Conservation (phyloP, 164 flowering plant species). For the Malania oleifera region DNA sequence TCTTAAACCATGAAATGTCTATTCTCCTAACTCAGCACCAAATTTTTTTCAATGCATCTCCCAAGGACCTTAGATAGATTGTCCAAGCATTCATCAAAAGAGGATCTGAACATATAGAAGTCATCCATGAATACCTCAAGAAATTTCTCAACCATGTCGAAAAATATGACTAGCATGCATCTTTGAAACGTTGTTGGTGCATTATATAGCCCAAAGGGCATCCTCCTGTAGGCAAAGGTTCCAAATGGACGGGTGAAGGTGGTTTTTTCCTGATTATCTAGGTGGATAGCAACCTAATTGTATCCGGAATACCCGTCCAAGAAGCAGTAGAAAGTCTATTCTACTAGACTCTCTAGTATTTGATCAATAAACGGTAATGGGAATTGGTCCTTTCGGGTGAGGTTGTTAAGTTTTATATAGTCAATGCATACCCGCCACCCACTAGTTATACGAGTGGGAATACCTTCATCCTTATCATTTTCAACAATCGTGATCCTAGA, state of each 20-base stretch:
- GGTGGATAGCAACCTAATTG: background rate
- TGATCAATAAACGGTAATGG: slow-evolving; percentile 6
- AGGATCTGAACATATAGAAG: background rate
- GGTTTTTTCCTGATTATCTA: slow-evolving; percentile 8
- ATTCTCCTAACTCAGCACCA: slow-evolving; percentile 6
- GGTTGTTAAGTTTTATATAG: slow-evolving; percentile 6
- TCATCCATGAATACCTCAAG: slow-evolving; percentile 13
- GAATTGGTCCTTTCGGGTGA: slow-evolving; percentile 10
- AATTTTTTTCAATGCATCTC: background rate
- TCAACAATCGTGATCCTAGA: background rate
- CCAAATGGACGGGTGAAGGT: slow-evolving; percentile 7
- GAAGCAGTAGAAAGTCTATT: background rate
- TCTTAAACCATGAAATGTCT: too few species aligned
- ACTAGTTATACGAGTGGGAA: background rate
- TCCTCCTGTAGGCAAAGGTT: slow-evolving; percentile 7
- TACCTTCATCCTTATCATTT: background rate
- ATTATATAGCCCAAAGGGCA: slow-evolving; percentile 11
- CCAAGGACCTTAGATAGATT: background rate
- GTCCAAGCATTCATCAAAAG: slow-evolving; percentile 1
- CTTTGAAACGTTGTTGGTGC: slow-evolving; percentile 9
- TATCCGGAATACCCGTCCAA: slow-evolving; percentile 8
- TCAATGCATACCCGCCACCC: slow-evolving; percentile 12
- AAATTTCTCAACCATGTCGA: background rate
- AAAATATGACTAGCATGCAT: slow-evolving; percentile 8
- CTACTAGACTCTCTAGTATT: slow-evolving; percentile 2